Evolutionary conservation across 192 early-diverging fungal species (phyloP).

Genomic region (Podila epigama): DNA sequence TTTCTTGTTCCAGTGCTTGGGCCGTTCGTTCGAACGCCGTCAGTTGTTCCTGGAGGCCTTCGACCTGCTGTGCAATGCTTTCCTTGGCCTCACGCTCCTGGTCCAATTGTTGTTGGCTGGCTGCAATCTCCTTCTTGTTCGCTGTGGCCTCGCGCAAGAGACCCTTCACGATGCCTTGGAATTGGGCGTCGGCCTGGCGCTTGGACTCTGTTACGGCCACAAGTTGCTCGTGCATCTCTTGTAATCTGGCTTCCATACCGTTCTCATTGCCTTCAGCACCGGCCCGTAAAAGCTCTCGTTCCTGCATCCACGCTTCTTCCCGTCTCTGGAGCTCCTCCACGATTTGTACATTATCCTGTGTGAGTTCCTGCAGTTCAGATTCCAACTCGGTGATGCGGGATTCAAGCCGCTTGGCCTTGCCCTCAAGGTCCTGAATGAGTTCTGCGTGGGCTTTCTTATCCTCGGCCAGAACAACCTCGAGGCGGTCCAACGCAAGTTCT

Average conservation of each 20-base stretch:
- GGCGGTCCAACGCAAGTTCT: constrained; percentile 27
- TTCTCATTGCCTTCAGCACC: neutral
- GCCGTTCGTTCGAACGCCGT: neutral
- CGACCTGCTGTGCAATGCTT: constrained; percentile 7
- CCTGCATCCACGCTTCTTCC: constrained; percentile 32
- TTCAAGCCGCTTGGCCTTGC: constrained; percentile 29
- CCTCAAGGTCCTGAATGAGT: constrained; percentile 23
- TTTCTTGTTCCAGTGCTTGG: constrained; percentile 1
- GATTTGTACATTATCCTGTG: constrained; percentile 46
- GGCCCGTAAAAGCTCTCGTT: constrained; percentile 11
- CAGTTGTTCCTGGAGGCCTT: constrained; percentile 3
- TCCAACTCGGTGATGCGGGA: constrained; percentile 12
- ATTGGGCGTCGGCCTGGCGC: constrained; percentile 39
- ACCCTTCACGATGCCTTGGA: constrained; percentile 50
- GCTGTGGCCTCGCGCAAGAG: constrained; percentile 34
- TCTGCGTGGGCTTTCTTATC: constrained; percentile 26
- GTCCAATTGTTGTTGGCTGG: constrained; percentile 1
- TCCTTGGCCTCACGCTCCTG: constrained; percentile 25
- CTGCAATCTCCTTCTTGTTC: constrained; percentile 29
- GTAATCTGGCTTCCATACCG: constrained; percentile 13
- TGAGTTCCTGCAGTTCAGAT: constrained; percentile 17
- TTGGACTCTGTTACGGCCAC: constrained; percentile 33
- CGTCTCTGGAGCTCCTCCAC: constrained; percentile 46
- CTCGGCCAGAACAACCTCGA: constrained; percentile 28
- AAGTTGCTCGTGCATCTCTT: constrained; percentile 43